Conservation (phyloP, 1,139 yeast species). For the Debaryomyces robertsiae region DNA sequence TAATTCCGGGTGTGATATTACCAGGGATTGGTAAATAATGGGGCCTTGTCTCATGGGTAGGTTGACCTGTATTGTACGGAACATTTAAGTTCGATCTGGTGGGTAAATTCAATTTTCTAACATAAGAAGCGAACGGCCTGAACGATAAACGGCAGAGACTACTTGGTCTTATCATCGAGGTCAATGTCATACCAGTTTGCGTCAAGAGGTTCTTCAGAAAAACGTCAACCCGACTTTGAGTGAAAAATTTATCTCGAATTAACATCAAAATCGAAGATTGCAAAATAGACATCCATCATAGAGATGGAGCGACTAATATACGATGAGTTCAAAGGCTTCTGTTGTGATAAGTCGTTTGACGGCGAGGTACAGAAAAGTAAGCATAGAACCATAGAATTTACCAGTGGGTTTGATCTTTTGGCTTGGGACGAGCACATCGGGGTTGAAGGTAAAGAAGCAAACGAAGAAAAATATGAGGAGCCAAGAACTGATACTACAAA, state of each 20-base stretch:
- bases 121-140: not conserved
- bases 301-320: conserved; percentile 14
- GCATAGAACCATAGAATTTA: not conserved
- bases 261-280: conserved; percentile 3
- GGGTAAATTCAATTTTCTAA: conserved; percentile 10
- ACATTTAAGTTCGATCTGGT: conserved; percentile 22
- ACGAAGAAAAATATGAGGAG: conserved; percentile 12
- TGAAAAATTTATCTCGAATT: conserved; percentile 7
- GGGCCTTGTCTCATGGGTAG: conserved; percentile 83
- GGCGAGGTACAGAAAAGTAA: conserved; percentile 2
- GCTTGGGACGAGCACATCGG: conserved; percentile 26
- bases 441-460: conserved; percentile 12
- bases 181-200: not conserved
- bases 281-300: not conserved
- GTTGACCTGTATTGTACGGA: conserved; percentile 69
- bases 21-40: conserved; percentile 69
- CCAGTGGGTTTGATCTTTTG: conserved; percentile 36
- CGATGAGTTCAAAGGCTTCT: conserved; percentile 28
- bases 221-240: not conserved
- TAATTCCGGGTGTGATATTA: conserved; percentile 84
- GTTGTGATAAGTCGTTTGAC: conserved; percentile 15
- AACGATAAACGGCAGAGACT: not conserved
- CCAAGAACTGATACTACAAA: conserved; percentile 14
- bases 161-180: conserved; percentile 1
- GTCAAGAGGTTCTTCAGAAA: too few species aligned